These are phyloP conservation scores for Arthrobotrys entomopaga DNA, from an alignment of 2,329 filamentous ascomycete genomes.

Conservation along the genomic window DNA sequence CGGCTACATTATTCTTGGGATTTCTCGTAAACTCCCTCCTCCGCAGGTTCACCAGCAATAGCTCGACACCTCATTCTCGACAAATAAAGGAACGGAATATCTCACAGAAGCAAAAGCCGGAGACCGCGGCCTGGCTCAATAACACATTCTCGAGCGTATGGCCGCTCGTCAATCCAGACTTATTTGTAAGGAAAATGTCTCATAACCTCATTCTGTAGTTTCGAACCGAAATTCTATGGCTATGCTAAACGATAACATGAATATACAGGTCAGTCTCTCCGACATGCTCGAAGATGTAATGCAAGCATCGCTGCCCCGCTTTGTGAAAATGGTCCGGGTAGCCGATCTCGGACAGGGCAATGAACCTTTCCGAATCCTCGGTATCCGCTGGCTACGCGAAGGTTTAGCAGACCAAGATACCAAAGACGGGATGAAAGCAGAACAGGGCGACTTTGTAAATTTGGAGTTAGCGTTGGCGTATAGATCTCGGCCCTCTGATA, in stretches of 20 bases:
- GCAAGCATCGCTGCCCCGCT: constrained; percentile 76
- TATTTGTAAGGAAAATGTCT: constrained; percentile 73
- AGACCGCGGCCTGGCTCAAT: constrained; percentile 78
- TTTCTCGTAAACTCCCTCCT: constrained; percentile 45
- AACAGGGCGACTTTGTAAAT: constrained; percentile 82
- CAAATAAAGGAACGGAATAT: constrained; percentile 23
- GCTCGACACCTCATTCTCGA: constrained; percentile 55
- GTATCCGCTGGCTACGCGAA: constrained; percentile 76
- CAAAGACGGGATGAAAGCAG: constrained; percentile 75
- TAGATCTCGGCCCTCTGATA: constrained; percentile 59
- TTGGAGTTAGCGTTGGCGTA: constrained; percentile 80
- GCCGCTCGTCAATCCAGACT: constrained; percentile 79
- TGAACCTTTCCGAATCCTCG: constrained; percentile 75
- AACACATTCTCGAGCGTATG: constrained; percentile 74
- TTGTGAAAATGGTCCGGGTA: constrained; percentile 78
- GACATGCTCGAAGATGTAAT: constrained; percentile 82
- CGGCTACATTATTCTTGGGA: not conserved
- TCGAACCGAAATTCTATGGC: not conserved
- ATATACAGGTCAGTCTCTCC: constrained; percentile 60
- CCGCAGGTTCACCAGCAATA: constrained; percentile 1
- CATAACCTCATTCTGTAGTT: constrained; percentile 61
- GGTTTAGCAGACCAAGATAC: constrained; percentile 69
- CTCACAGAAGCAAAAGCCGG: constrained; percentile 63
- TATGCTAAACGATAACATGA: not conserved
- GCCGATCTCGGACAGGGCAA: constrained; percentile 81